Conservation (phyloP, 179 eudicot genomes). For the Corrigiola litoralis region DNA sequence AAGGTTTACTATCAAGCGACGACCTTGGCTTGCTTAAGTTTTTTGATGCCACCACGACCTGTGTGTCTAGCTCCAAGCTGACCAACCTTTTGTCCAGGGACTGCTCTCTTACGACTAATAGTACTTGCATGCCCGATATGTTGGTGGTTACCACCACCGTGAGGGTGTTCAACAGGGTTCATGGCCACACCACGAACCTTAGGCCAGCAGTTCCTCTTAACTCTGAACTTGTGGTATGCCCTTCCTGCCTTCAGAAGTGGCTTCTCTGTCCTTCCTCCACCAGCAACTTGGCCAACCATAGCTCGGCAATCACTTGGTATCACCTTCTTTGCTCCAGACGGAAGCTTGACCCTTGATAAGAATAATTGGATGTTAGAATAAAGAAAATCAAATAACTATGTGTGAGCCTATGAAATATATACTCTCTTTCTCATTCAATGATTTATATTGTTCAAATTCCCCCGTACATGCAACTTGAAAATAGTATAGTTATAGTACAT, state of each 20-base stretch:
- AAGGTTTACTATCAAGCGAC: too few relatives aligned
- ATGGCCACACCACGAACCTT: conserved; percentile 28
- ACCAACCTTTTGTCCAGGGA: conserved; percentile 19
- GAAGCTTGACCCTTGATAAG: conserved; percentile 29
- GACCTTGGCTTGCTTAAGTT: neutral
- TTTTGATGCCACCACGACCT: neutral
- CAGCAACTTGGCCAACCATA: conserved; percentile 20
- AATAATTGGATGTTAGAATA: too few relatives aligned
- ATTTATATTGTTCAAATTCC: too few relatives aligned
- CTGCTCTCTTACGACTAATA: neutral
- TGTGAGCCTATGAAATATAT: too few relatives aligned
- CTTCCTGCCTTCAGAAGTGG: conserved; percentile 26
- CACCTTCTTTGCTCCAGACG: conserved; percentile 23
- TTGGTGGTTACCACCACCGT: conserved; percentile 31
- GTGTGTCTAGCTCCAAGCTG: conserved; percentile 10
- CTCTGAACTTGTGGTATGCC: conserved; percentile 27
- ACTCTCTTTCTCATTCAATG: too few relatives aligned
- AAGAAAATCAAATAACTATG: too few relatives aligned
- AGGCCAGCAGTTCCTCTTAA: conserved; percentile 28
- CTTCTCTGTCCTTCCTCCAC: conserved; percentile 27
- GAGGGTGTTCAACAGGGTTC: conserved; percentile 26
- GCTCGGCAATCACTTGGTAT: conserved; percentile 17
- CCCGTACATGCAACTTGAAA: too few relatives aligned
- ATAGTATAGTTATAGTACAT: too few relatives aligned
- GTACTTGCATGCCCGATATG: conserved; percentile 18